Conservation (phyloP, 1,284 basidiomycete species). For the Leccinum angustisporum region DNA sequence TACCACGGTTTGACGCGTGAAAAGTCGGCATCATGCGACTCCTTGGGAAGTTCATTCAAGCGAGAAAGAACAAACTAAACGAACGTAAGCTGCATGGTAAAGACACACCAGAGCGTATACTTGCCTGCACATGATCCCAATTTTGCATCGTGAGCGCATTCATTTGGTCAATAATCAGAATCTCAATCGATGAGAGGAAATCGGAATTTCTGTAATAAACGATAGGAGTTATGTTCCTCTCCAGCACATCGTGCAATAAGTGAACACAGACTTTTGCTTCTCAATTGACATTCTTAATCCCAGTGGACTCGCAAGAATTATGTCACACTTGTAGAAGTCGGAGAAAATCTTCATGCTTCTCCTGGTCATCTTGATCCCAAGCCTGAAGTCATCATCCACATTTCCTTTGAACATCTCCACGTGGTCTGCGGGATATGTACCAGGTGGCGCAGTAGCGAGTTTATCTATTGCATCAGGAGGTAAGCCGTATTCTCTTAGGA, state of each 20-base stretch:
- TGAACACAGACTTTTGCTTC: conserved; percentile 75
- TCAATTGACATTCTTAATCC: conserved; percentile 92
- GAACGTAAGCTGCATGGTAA: not conserved
- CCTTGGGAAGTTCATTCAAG: conserved; percentile 87
- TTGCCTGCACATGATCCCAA: conserved; percentile 94
- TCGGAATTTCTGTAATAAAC: conserved; percentile 67
- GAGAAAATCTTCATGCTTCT: conserved; percentile 88
- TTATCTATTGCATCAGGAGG: conserved; percentile 84
- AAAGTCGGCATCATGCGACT: conserved; percentile 93
- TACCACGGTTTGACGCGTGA: conserved; percentile 98
- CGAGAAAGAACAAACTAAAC: conserved; percentile 80
- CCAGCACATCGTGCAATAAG: not conserved
- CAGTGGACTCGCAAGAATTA: conserved; percentile 92
- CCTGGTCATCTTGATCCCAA: conserved; percentile 90
- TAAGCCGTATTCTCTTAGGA: conserved; percentile 80
- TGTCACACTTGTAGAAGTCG: conserved; percentile 88
- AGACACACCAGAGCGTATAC: not conserved
- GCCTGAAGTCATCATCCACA: conserved; percentile 91
- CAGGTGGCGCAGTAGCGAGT: conserved; percentile 66
- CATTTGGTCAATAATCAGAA: conserved; percentile 91
- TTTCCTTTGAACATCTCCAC: conserved; percentile 96
- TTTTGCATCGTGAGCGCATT: conserved; percentile 98
- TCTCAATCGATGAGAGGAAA: conserved; percentile 91
- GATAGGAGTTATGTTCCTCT: conserved; percentile 1
- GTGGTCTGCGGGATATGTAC: conserved; percentile 88